A percentile compares a stretch with the other conserved stretches of the same genome.
phyloP scores from a whole-genome alignment of 768 basidiomycete genomes.

The Mycena filopes region DNA sequence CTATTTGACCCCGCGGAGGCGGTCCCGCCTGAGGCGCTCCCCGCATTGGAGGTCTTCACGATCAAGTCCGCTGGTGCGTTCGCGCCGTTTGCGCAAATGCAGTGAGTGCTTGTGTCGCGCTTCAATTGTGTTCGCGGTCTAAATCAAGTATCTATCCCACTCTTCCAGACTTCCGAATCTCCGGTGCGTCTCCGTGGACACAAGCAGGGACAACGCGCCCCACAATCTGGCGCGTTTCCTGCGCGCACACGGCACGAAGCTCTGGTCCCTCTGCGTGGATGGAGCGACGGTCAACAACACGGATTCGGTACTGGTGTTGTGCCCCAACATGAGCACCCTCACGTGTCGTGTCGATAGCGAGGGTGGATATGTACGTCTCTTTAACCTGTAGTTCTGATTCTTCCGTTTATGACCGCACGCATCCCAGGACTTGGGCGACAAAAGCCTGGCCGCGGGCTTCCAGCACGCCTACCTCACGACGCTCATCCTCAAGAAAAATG shows the following conservation, averaged over 20 bases:
- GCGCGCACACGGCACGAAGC: slow-evolving; percentile 1
- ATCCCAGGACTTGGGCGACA: background rate
- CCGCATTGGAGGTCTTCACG: background rate
- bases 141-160: no score
- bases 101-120: no score
- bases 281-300: background rate
- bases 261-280: background rate
- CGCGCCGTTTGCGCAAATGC: background rate
- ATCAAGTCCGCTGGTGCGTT: background rate
- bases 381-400: background rate
- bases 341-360: background rate
- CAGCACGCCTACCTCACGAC: slow-evolving; percentile 4
- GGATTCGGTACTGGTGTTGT: background rate
- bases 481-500: background rate
- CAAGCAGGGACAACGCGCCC: background rate
- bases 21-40: background rate
- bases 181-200: background rate
- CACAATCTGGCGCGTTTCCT: background rate
- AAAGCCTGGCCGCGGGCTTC: background rate
- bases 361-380: background rate
- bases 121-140: no score
- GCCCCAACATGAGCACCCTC: slow-evolving; percentile 1
- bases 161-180: slow-evolving; percentile 4
- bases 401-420: background rate
- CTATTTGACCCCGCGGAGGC: background rate